These are phyloP conservation scores for Globisporangium lucens DNA, from an alignment of 352 stramenopile genomes.

Conservation along the genomic window DNA sequence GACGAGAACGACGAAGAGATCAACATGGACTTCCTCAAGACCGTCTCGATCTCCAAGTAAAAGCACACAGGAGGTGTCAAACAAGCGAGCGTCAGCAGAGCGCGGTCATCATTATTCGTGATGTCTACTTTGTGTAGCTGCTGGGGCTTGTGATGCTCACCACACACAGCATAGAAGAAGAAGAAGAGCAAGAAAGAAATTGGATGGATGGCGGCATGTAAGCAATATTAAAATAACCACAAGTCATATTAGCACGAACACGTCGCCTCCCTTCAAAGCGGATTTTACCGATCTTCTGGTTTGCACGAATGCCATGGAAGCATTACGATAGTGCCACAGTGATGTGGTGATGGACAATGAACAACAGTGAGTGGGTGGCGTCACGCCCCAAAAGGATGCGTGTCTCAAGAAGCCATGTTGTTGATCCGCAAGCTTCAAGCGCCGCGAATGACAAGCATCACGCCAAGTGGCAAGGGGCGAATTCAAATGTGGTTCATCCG, in stretches of 20 bases:
- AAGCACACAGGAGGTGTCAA: neutral
- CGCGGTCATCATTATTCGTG: neutral
- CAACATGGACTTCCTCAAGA: slow-evolving; percentile 83
- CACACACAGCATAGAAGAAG: neutral
- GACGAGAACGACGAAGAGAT: slow-evolving; percentile 55
- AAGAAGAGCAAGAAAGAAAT: neutral
- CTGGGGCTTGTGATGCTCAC: neutral
- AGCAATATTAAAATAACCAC: neutral
- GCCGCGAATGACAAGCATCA: too few species aligned
- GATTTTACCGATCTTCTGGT: too few species aligned
- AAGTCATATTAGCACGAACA: neutral
- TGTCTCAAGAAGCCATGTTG: too few species aligned
- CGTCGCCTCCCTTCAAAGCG: too few species aligned
- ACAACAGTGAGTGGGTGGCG: too few species aligned
- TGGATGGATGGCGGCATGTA: slow-evolving; percentile 3
- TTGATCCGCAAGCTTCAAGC: too few species aligned
- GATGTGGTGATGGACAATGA: too few species aligned
- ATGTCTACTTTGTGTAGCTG: neutral
- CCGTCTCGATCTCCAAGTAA: slow-evolving; percentile 30
- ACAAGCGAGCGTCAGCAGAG: neutral
- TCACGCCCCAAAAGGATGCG: too few species aligned
- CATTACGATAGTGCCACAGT: too few species aligned
- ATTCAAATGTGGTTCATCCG: too few species aligned
- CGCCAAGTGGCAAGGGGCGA: too few species aligned
- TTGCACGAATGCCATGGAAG: too few species aligned